Evolutionary conservation across 2,329 filamentous ascomycete genomes (phyloP), one percentile per base, ranked within the genome.

Genomic region (Coleophoma eucalyptorum): DNA sequence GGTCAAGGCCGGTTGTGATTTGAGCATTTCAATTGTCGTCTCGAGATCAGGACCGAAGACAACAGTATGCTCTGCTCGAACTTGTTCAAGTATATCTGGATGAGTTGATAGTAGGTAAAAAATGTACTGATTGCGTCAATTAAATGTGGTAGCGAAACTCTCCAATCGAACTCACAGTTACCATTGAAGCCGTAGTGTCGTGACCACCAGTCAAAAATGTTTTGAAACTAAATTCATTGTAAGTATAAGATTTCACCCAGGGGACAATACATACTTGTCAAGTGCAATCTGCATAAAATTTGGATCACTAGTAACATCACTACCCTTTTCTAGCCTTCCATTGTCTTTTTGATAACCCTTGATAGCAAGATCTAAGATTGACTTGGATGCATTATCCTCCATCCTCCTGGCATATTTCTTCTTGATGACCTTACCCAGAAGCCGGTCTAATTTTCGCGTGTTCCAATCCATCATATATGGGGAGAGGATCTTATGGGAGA

Each of bases 311-410:
- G 53, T 48, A 2, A 50, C 33, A 11, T 26, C 46, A 21, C 49
- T 47, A 3, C 32, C 34, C 20, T 26, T 34, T 16, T 38, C 37
- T 8, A 43, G 4, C 45, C 52, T 52, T 19, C 50, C 51, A 18
- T 50, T 40, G 33, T 54, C 52, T 33, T 57, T 55, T 18, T 46
- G 21, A 31, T 58, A 58, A 4, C 50, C 54, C n/a, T 54, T 53
- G 43, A 53, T 35, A 11, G 56, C 56, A 38, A 58, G 37, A 49
- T 56, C 54, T 45, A 58, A 43, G 49, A 56, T 51, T 33, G 50
- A 54, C 38, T 58, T 56, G 33, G 51, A 47, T 2, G 46, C 34
- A 18, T 54, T 47, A 50, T 51, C 54, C 19, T 55, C 49, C 8
- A 8, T 43, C 11, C 34, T 40, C 18, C 35, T 21, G 16, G 34